These are phyloP conservation scores for Thyridium curvatum DNA, from an alignment of 2,329 filamentous ascomycete genomes.

Conservation along the genomic window DNA sequence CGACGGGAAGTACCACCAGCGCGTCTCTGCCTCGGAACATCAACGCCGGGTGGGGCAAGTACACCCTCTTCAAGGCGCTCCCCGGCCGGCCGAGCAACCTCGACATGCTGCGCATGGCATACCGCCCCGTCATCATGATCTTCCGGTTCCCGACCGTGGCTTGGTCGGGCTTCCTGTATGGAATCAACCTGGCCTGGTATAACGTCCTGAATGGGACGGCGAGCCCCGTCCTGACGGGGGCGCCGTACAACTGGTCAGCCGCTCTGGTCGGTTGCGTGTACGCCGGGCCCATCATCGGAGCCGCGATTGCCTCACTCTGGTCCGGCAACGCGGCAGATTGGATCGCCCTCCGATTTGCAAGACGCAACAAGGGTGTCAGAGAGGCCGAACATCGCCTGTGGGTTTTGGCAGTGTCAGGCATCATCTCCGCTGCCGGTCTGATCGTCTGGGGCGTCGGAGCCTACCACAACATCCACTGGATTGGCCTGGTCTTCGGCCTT, in stretches of 20 bases:
- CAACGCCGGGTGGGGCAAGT: slow-evolving; percentile 5
- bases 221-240: slow-evolving; percentile 9
- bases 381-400: slow-evolving; percentile 21
- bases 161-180: slow-evolving; percentile 16
- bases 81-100: slow-evolving; percentile 12
- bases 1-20: background rate
- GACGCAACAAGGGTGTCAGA: slow-evolving; percentile 30
- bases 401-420: slow-evolving; percentile 17
- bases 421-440: slow-evolving; percentile 33
- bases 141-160: slow-evolving; percentile 7
- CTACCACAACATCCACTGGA: slow-evolving; percentile 31
- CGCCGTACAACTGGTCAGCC: slow-evolving; percentile 15
- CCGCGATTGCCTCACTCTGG: slow-evolving; percentile 12
- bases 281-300: slow-evolving; percentile 11
- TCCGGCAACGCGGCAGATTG: slow-evolving; percentile 13
- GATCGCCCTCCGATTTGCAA: slow-evolving; percentile 23
- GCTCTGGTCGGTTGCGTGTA: slow-evolving; percentile 13
- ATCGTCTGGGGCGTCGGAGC: slow-evolving; percentile 44
- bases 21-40: slow-evolving; percentile 7
- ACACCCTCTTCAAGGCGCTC: slow-evolving; percentile 4
- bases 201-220: slow-evolving; percentile 17
- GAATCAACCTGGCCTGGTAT: slow-evolving; percentile 18
- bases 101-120: slow-evolving; percentile 12
- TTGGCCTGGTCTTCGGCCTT: slow-evolving; percentile 31
- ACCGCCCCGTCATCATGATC: slow-evolving; percentile 6